Evolutionary conservation across 306 rosid species (phyloP).

Genomic region (Begonia fuchsioides): DNA sequence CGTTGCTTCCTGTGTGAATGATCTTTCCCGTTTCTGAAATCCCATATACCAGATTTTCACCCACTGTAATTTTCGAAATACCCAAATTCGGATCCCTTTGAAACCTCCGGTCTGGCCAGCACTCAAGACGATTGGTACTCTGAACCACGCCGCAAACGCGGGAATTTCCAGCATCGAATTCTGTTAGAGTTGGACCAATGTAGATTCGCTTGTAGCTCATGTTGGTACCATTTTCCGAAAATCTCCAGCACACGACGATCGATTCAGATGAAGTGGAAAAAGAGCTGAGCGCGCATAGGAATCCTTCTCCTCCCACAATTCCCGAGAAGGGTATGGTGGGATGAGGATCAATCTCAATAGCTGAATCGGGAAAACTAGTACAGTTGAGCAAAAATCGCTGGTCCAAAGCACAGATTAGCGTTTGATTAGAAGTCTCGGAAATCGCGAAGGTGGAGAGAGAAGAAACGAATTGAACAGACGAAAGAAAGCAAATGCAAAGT

Average conservation of each 20-base stretch:
- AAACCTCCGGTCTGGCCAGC: constrained; percentile 58
- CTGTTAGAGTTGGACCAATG: constrained; percentile 18
- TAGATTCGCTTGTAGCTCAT: constrained; percentile 26
- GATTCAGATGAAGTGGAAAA: constrained; percentile 14
- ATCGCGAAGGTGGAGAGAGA: constrained; percentile 59
- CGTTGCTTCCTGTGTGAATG: constrained; percentile 23
- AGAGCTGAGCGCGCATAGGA: constrained; percentile 40
- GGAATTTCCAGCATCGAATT: constrained; percentile 38
- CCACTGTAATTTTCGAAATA: constrained; percentile 45
- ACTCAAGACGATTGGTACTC: constrained; percentile 17
- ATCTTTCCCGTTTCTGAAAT: constrained; percentile 16
- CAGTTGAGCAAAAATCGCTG: constrained; percentile 33
- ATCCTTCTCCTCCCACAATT: constrained; percentile 58
- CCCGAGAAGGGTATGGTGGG: constrained; percentile 24
- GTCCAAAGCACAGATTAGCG: constrained; percentile 47
- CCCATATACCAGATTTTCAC: constrained; percentile 56
- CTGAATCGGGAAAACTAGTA: constrained; percentile 37
- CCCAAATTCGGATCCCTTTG: not conserved
- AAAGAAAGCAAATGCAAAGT: constrained; percentile 12
- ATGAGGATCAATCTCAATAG: constrained; percentile 11
- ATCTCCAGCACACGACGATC: constrained; percentile 66
- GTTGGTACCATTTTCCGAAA: constrained; percentile 28
- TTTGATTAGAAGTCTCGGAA: constrained; percentile 34
- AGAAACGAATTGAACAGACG: constrained; percentile 9
- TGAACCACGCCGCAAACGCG: constrained; percentile 48